Percentiles rank a stretch among this genome's conserved stretches.
These are phyloP conservation scores for Fusarium sp. DNA, from an alignment of 2,329 filamentous ascomycete genomes.

Conservation along the genomic window DNA sequence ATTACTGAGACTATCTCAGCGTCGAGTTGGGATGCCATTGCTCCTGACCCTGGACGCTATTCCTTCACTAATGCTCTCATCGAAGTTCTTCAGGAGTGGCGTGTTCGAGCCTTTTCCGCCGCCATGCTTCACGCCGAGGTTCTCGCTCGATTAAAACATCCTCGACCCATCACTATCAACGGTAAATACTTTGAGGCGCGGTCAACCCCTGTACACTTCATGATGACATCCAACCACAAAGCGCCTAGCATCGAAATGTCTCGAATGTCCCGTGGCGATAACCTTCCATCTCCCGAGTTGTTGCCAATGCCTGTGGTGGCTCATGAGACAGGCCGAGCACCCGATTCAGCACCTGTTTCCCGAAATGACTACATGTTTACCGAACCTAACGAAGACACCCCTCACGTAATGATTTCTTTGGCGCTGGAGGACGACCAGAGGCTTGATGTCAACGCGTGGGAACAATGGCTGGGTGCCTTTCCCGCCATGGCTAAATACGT, in stretches of 20 bases:
- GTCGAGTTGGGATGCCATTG: constrained; percentile 72
- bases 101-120: constrained; percentile 66
- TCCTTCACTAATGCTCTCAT: constrained; percentile 71
- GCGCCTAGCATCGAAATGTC: constrained; percentile 70
- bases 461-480: constrained; percentile 68
- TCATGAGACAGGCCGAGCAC: constrained; percentile 46
- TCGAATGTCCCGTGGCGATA: constrained; percentile 49
- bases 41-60: constrained; percentile 69
- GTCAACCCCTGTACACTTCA: constrained; percentile 71
- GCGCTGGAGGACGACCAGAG: constrained; percentile 69
- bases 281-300: constrained; percentile 42
- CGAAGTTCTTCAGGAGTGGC: constrained; percentile 70
- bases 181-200: constrained; percentile 69
- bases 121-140: constrained; percentile 73
- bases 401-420: constrained; percentile 72
- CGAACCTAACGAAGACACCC: constrained; percentile 67
- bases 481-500: constrained; percentile 70
- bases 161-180: constrained; percentile 68
- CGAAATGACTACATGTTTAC: constrained; percentile 48
- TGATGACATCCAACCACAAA: constrained; percentile 72
- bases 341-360: constrained; percentile 41
- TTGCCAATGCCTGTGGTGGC: constrained; percentile 34
- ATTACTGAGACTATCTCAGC: constrained; percentile 73
- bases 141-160: constrained; percentile 70
- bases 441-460: constrained; percentile 69